Evolutionary conservation across 2,329 filamentous ascomycete species (phyloP), one percentile per base, ranked within the genome.

Genomic region (Ascomycota sp.): DNA sequence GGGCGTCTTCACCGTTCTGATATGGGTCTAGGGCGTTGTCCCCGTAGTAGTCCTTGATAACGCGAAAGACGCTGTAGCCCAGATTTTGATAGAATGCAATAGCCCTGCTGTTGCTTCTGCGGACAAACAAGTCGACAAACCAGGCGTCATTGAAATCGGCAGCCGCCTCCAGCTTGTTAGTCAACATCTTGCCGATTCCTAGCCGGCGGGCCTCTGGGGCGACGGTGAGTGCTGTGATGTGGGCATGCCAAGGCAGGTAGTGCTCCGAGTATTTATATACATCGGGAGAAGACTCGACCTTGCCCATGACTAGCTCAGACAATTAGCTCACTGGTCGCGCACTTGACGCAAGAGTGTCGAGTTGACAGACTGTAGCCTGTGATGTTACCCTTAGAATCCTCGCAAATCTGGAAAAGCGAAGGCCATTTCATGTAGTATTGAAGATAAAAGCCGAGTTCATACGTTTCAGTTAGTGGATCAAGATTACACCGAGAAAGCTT

Each of bases 161-260:
- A 2, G 72, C 75, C n/a, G 64, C 62, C 52, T 94, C 86, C 20
- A 98, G 63, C 33, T 80, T 73, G 43, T 78, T 67, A 0, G 78
- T 83, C 23, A 98, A 63, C 27, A 77, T 75, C 35, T 77, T 81
- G 30, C 86, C 89, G 42, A 94, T 78, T 11, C 89, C 86, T 11
- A 89, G 65, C 26, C 89, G 70, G 20, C 89, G 75, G 29, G 82
- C 82, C 33, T 76, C 71, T 0, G 89, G 89, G 1, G 86, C 76
- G 13, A 98, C 81, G 0, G 89, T 95, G 30, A 98, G 63, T 23
- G 86, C 89, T 4, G 89, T 98, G 47, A 98, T 92, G 55, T 98
- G 89, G 13, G 83, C 86, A 57, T 98, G 89, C 81, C 83, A 95
- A n/a, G 86, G 86, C n/a, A 93, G 75, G 56, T 91, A 92, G 56